Evolutionary conservation across 2,329 filamentous ascomycete species (phyloP), one percentile per base, ranked within the genome.

Genomic region (Diatrype stigma): DNA sequence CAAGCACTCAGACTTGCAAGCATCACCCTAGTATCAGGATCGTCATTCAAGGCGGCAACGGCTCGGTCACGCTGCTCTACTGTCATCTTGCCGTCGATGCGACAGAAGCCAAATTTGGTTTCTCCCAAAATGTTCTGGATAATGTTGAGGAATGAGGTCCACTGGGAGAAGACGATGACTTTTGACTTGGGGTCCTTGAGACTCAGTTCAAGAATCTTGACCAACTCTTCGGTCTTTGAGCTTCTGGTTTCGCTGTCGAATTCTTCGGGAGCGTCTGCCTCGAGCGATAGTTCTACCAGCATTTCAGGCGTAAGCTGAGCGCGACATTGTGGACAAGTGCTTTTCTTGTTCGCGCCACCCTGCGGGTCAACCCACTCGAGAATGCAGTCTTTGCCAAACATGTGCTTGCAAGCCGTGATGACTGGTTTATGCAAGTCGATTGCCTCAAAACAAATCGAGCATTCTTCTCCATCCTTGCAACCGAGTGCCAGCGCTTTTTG

Each of bases 311-410:
- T 73, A 16, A 95, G 79, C 32, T 81, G 72, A 6, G 86, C 83
- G 19, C 90, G 86, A 62, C 91, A 96, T 79, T 96, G 85, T 0
- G 91, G 92, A 54, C 92, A 96, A 66, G 87, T 90, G 49, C 86
- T 79, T 63, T 94, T 89, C 1, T 81, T 76, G 50, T 87, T 22
- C 12, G n/a, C 19, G 3, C 37, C 37, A 22, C 37, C 40, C 14
- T 21, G n/a, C 8, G 40, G 23, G 11, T 8, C 80, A 52, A 96
- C 86, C 46, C 88, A 86, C 56, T 82, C 81, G 48, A 82, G 75
- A 55, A 96, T 90, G 65, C 92, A 96, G 4, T 73, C 70, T 21
- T 74, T 76, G 58, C 90, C 91, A 67, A 91, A 96, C 1, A 84
- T 76, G 66, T 96, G 91, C 23, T 88, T 89, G 70, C 91, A 96